Evolutionary conservation across 1,284 basidiomycete genomes (phyloP).

Genomic region (Tetrapyrgos nigripes): DNA sequence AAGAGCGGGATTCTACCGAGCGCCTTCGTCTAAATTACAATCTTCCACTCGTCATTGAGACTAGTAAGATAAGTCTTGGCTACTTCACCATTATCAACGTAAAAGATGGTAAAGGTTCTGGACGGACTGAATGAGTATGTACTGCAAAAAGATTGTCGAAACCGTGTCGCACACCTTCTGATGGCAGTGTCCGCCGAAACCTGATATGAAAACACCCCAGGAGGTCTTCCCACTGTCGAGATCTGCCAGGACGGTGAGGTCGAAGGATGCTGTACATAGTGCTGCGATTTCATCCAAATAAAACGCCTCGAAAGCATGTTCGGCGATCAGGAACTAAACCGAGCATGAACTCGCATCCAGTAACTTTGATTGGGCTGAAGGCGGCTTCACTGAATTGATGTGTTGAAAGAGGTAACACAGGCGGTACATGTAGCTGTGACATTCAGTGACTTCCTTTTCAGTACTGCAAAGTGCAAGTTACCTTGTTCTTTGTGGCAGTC

Average conservation of each 20-base stretch:
- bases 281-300: constrained; percentile 49
- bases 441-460: not conserved
- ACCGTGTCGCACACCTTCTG: not conserved
- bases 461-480: constrained; percentile 40
- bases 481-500: constrained; percentile 73
- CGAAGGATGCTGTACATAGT: constrained; percentile 62
- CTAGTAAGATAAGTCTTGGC: constrained; percentile 52
- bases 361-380: constrained; percentile 46
- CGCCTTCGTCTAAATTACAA: constrained; percentile 59
- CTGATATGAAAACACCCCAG: constrained; percentile 17
- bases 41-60: constrained; percentile 58
- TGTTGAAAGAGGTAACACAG: constrained; percentile 89
- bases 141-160: not conserved
- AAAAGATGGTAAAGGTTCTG: constrained; percentile 31
- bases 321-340: constrained; percentile 50
- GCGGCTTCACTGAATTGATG: constrained; percentile 63
- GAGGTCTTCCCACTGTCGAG: constrained; percentile 10
- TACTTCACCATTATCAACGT: constrained; percentile 47
- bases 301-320: constrained; percentile 17
- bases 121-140: not conserved
- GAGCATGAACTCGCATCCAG: constrained; percentile 44
- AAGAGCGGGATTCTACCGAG: constrained; percentile 39
- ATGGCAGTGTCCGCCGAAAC: not conserved
- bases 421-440: constrained; percentile 73
- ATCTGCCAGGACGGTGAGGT: constrained; percentile 38